These are phyloP conservation scores for Aspergillus novoparasiticus DNA, from an alignment of 2,329 filamentous ascomycete genomes.

Conservation along the genomic window DNA sequence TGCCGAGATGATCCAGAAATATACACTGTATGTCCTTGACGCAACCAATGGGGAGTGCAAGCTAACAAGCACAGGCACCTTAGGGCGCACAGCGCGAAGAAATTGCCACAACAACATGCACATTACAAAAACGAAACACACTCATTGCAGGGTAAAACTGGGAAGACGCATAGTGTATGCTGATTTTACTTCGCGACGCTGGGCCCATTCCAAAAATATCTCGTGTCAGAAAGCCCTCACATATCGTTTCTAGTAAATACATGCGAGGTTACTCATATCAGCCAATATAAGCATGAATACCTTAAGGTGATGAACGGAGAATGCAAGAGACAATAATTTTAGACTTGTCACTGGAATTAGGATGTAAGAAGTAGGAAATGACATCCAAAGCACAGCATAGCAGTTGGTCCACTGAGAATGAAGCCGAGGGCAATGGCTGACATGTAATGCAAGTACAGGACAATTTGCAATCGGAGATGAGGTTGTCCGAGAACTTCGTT, in stretches of 20 bases:
- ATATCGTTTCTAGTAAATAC: neutral
- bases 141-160: slow-evolving; percentile 80
- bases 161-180: slow-evolving; percentile 85
- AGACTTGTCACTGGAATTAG: neutral
- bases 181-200: slow-evolving; percentile 43
- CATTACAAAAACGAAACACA: slow-evolving; percentile 72
- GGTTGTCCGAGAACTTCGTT: neutral
- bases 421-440: neutral
- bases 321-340: neutral
- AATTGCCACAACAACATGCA: slow-evolving; percentile 25
- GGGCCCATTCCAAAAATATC: neutral
- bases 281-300: neutral
- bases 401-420: neutral
- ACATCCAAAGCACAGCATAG: neutral
- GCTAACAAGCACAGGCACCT: slow-evolving; percentile 8
- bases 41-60: neutral
- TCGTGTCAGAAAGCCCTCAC: neutral
- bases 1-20: slow-evolving; percentile 65
- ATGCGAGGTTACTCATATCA: neutral
- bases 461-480: neutral
- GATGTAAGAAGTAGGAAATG: neutral
- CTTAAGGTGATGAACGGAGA: neutral
- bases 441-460: neutral
- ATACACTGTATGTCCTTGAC: slow-evolving; percentile 58
- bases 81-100: slow-evolving; percentile 11